Conservation (phyloP, 768 basidiomycete species). For the Daedaleopsis nitida region DNA sequence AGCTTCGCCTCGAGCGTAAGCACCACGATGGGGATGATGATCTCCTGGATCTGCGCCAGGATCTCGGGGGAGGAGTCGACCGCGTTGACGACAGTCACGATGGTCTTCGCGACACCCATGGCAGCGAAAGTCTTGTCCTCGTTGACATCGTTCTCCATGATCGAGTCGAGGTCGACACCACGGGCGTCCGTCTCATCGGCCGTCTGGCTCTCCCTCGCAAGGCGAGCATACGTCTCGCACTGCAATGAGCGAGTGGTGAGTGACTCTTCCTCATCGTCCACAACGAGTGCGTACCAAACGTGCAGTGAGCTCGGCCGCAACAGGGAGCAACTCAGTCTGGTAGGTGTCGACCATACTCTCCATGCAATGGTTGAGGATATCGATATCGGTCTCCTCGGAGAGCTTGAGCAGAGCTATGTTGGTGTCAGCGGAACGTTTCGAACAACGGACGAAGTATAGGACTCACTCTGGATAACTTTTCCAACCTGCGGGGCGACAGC, state of each 20-base stretch:
- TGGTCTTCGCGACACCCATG: conserved; percentile 87
- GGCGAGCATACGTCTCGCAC: conserved; percentile 83
- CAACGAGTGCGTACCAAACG: conserved; percentile 58
- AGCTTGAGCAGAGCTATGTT: conserved; percentile 79
- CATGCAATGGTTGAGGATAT: conserved; percentile 81
- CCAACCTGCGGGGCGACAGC: conserved; percentile 78
- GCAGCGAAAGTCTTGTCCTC: conserved; percentile 88
- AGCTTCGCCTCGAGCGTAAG: conserved; percentile 78
- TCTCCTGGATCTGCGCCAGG: conserved; percentile 76
- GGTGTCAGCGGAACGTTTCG: neutral
- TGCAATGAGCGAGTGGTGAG: conserved; percentile 28
- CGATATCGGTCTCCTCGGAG: conserved; percentile 89
- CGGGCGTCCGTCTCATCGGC: conserved; percentile 50
- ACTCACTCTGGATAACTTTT: conserved; percentile 81
- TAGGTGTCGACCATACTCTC: conserved; percentile 86
- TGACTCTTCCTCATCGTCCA: neutral
- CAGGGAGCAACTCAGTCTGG: conserved; percentile 81
- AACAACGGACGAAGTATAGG: neutral
- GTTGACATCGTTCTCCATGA: conserved; percentile 54
- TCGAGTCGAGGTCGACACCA: conserved; percentile 56
- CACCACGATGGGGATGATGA: conserved; percentile 74
- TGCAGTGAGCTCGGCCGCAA: conserved; percentile 77
- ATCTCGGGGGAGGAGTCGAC: conserved; percentile 76
- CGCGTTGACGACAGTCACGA: conserved; percentile 75
- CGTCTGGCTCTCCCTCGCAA: conserved; percentile 66